phyloP scores from a whole-genome alignment of 495 filamentous ascomycete genomes.

The Lasiosphaeria ovina region DNA sequence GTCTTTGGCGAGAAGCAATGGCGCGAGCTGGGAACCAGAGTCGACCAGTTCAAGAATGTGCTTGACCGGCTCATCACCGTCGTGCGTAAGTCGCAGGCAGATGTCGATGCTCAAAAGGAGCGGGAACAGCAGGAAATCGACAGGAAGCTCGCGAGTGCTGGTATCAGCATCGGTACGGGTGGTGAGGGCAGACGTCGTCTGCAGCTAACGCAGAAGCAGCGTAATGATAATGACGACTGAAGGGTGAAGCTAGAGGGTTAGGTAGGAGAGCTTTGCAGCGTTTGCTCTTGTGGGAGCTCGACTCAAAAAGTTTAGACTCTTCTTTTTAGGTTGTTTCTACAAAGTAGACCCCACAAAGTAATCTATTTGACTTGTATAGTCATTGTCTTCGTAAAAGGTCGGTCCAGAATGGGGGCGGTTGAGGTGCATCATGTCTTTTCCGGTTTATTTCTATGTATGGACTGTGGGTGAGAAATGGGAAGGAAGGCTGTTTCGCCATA shows the following conservation, averaged over 20 bases:
- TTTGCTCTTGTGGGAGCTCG: not conserved
- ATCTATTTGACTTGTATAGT: too few species aligned
- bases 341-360: too few species aligned
- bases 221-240: conserved; percentile 50
- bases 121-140: conserved; percentile 59
- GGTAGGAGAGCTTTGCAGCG: not conserved
- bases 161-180: conserved; percentile 32
- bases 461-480: too few species aligned
- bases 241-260: conserved; percentile 8
- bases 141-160: conserved; percentile 49
- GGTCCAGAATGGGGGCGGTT: too few species aligned
- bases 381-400: too few species aligned
- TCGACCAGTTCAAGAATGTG: conserved; percentile 86
- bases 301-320: too few species aligned
- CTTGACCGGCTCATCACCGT: conserved; percentile 71
- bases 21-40: conserved; percentile 81
- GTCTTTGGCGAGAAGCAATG: conserved; percentile 98
- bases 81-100: conserved; percentile 73
- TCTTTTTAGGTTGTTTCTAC: too few species aligned
- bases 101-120: conserved; percentile 57
- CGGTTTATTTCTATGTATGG: too few species aligned
- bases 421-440: too few species aligned
- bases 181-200: conserved; percentile 23
- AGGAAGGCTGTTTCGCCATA: not conserved
- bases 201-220: conserved; percentile 28